Conservation (phyloP, 1,139 yeast species). For the Saccharomyces hybrid region DNA sequence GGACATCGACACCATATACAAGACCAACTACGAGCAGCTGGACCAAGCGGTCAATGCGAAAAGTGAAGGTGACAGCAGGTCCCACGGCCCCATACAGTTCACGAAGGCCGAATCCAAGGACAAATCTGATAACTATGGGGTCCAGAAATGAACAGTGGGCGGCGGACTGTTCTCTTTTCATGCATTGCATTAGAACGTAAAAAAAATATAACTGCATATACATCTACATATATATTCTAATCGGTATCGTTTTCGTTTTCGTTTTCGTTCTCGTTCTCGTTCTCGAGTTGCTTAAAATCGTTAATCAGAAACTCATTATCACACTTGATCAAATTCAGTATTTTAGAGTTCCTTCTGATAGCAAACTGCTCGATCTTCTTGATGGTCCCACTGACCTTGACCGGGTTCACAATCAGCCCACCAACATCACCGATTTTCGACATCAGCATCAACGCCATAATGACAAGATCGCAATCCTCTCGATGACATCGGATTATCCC, state of each 20-base stretch:
- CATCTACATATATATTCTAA: not conserved
- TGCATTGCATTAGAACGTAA: not conserved
- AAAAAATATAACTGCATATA: not conserved
- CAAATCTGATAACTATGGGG: conserved; percentile 25
- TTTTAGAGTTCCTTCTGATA: conserved; percentile 38
- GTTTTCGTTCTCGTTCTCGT: conserved; percentile 10
- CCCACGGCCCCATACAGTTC: conserved; percentile 46
- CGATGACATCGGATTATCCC: conserved; percentile 78
- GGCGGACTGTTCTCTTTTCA: not conserved
- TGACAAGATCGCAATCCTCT: conserved; percentile 51
- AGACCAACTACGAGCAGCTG: conserved; percentile 30
- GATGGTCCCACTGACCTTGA: conserved; percentile 80
- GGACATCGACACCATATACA: conserved; percentile 44
- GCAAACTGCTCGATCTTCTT: conserved; percentile 72
- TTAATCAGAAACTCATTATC: conserved; percentile 9
- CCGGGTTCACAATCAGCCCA: conserved; percentile 51
- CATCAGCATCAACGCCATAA: conserved; percentile 67
- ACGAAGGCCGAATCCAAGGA: conserved; percentile 35
- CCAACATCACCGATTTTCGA: conserved; percentile 42
- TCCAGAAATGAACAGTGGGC: conserved; percentile 8
- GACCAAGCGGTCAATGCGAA: conserved; percentile 31
- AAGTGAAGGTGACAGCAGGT: conserved; percentile 24
- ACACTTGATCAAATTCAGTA: conserved; percentile 30
- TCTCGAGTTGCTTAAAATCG: conserved; percentile 12
- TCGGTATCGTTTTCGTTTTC: conserved; percentile 10